phyloP scores from a whole-genome alignment of 208 protist genomes.

The Trypanosoma lewisi region DNA sequence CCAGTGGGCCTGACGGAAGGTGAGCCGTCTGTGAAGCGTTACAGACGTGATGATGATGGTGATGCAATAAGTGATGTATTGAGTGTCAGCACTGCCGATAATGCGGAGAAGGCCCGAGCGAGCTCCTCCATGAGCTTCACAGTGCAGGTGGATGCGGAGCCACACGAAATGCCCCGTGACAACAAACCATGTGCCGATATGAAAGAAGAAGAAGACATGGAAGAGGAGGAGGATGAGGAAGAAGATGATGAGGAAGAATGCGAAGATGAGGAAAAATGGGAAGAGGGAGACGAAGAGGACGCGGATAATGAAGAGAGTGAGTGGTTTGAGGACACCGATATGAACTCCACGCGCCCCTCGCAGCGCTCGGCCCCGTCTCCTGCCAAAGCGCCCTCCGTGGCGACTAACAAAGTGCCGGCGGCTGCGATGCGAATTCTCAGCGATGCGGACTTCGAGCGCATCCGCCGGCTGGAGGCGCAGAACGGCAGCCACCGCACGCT shows the following conservation, averaged over 20 bases:
- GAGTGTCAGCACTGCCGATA: background rate
- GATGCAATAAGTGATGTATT: slow-evolving; percentile 14
- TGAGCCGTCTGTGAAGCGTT: slow-evolving; percentile 12
- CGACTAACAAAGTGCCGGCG: slow-evolving; percentile 34
- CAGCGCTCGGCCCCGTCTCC: slow-evolving; percentile 9
- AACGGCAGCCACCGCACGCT: slow-evolving; percentile 69
- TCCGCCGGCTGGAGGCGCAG: slow-evolving; percentile 70
- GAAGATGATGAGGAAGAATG: slow-evolving; percentile 27
- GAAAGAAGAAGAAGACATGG: slow-evolving; percentile 32
- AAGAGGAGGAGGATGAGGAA: slow-evolving; percentile 46
- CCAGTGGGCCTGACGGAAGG: slow-evolving; percentile 17
- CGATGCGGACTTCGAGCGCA: slow-evolving; percentile 83
- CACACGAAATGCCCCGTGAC: slow-evolving; percentile 19
- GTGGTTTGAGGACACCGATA: slow-evolving; percentile 73
- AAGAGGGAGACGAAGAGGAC: slow-evolving; percentile 29
- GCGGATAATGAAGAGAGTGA: slow-evolving; percentile 31
- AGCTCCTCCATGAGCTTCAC: background rate
- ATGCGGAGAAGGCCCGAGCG: slow-evolving; percentile 1
- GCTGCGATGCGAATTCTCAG: slow-evolving; percentile 67
- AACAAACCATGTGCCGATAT: slow-evolving; percentile 26
- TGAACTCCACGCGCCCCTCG: slow-evolving; percentile 22
- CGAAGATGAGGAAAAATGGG: slow-evolving; percentile 29
- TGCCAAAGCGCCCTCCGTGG: slow-evolving; percentile 38
- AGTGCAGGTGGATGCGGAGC: slow-evolving; percentile 7
- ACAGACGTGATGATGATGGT: slow-evolving; percentile 10